Base-by-base conservation (phyloP, 2,329 filamentous ascomycete species). In the Fusarium goolgardi region DNA sequence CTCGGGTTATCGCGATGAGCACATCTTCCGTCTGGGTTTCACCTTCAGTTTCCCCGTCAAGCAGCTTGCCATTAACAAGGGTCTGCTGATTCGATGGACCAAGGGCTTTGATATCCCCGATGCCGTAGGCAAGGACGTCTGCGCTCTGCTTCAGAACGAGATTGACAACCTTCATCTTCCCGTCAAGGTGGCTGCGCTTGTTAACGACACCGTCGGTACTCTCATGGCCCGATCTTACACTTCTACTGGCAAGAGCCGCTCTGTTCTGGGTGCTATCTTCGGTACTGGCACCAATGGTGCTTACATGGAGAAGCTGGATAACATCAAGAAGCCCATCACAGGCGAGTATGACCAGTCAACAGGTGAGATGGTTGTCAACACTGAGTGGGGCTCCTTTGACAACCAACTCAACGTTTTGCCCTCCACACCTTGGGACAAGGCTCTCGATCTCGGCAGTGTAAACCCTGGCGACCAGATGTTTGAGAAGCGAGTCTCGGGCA, bases 81-180 rank as follows among this genome's bases (percentile, higher is more conserved):
- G 96, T 64, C 91, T 90, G 59, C 85, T 99, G 55, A 96, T 97
- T 80, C 90, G 96, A 72, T 99, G 96, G 96, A 99, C 96, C 59
- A 99, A 99, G 83, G 96, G 96, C 53, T 99, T 97, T 77, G 93
- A 98, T 77, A 98, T 99, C 71, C 87, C 90, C n/a, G 96, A 98
- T 77, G 92, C 94, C 2, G 81, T 99, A 60, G 96, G 95, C 73
- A 91, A 97, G 80, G 96, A 99, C 78, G 94, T 99, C 32, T 99
- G 96, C 78, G 90, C 89, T 41, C 83, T 99, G 66, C 85, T 99
- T 35, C 96, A 99, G 81, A 82, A 83, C 21, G 96, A 97, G 79
- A 94, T 99, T 73, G 93, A 98, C 80, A 88, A 88, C 63, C 87
- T 97, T 39, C 84, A 89, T 62, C 87, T 99, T 9, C 96, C 96